Evolutionary conservation across 371 early-diverging fungal species (phyloP).

Genomic region (Lichtheimia ramosa): DNA sequence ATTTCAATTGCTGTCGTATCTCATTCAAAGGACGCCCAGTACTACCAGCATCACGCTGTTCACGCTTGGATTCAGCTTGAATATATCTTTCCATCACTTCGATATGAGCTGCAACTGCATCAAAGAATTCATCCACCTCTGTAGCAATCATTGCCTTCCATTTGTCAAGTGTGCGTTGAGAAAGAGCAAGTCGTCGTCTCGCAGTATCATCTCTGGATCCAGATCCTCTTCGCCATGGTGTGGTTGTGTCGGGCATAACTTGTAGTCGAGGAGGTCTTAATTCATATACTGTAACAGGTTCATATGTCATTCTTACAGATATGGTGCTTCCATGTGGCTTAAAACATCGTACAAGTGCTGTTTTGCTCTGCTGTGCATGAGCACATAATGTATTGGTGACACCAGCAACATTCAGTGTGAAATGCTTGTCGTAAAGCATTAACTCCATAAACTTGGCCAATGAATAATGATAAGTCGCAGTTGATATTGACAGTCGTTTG

Average conservation of each 20-base stretch:
- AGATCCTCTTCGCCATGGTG: background rate
- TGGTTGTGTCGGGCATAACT: slow-evolving; percentile 18
- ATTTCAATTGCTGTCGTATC: slow-evolving; percentile 1
- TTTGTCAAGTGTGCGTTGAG: slow-evolving; percentile 5
- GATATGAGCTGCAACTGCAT: slow-evolving; percentile 20
- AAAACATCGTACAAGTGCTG: slow-evolving; percentile 46
- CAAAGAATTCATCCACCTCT: slow-evolving; percentile 31
- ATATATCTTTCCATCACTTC: slow-evolving; percentile 19
- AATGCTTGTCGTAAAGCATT: slow-evolving; percentile 50
- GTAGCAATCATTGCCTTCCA: slow-evolving; percentile 14
- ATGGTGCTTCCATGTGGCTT: slow-evolving; percentile 21
- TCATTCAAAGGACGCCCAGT: background rate
- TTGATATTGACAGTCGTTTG: slow-evolving; percentile 31
- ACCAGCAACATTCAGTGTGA: slow-evolving; percentile 23
- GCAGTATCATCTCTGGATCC: background rate
- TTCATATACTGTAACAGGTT: slow-evolving; percentile 56
- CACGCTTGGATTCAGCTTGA: slow-evolving; percentile 14
- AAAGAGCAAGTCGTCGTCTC: slow-evolving; percentile 9
- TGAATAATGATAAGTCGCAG: slow-evolving; percentile 46
- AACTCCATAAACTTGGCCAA: slow-evolving; percentile 70
- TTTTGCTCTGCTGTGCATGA: slow-evolving; percentile 27
- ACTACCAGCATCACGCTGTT: background rate
- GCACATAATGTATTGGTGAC: slow-evolving; percentile 26
- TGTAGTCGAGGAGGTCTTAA: slow-evolving; percentile 62
- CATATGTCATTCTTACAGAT: slow-evolving; percentile 51